Base-by-base conservation (phyloP, 495 filamentous ascomycete species). In the Aspergillus haitiensis region DNA sequence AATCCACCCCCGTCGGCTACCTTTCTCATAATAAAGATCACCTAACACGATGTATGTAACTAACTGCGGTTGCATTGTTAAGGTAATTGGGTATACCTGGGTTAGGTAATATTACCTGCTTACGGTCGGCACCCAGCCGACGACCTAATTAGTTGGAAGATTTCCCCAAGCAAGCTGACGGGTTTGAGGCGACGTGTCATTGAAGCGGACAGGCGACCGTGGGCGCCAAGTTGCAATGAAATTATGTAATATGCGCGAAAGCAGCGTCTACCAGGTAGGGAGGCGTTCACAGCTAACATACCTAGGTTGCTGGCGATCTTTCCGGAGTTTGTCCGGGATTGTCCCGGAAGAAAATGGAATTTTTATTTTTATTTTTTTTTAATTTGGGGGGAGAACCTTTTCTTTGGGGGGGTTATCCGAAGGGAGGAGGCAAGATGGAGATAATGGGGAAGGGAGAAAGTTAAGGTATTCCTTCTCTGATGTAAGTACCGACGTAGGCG, bases 281-380 rank as follows among this genome's bases (percentile, higher is more conserved):
- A 27, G 21, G 21, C 21, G 21, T 1, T 27, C 21, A 27, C 21
- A 27, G 21, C 21, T 27, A 27, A 27, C 21, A 27, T 27, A 27
- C 37, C 37, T 40, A n/a, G 37, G 37, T 39, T 21, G 53, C 8
- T 39, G 21, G 33, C 1, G 16, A 15, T 18, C 13, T 10, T 32
- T 50, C 6, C 37, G 49, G 56, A 59, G 39, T 46, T 37, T 59
- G 49, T 47, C 56, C 56, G 39, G 48, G 55, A 47, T 54, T 31
- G 31, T 27, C 21, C 8, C 35, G 37, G 27, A n/a, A 47, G 44
- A 18, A 18, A 21, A 16, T 18, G 6, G 21, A 47, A 47, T 16
- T 16, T 46, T 46, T 46, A 18, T 47, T 16, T 45, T 8, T 13
- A 27, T 27, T 27, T 27, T 27, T 27, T 27, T 27, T 27, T 27